Evolutionary conservation across 2,329 filamentous ascomycete genomes (phyloP), one percentile per base, ranked within the genome.

Genomic region (Thielaviopsis populi): DNA sequence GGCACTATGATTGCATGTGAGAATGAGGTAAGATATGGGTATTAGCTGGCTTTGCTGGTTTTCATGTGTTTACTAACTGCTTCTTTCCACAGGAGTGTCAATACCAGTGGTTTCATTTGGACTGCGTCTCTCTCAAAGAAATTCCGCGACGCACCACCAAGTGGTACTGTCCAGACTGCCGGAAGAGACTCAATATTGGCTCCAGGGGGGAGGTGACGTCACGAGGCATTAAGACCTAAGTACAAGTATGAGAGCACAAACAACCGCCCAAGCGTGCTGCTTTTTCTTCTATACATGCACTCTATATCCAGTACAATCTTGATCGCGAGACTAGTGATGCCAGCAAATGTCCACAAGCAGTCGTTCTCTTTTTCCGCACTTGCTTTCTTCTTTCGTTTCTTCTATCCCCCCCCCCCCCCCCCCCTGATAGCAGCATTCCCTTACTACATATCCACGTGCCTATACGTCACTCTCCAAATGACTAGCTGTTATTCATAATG

Each of bases 1-100:
- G 89, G 89, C 62, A 84, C 81, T 22, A 94, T 94, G 89, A 89
- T 94, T 71, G 82, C 83, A 66, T 94, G 89, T 73, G 88, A 92
- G 70, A 90, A 90, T 69, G 85, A 89, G 74, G 86, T 88, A 76
- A 82, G 48, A 17, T 63, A 17, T n/a, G 15, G 37, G 41, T 19
- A n/a, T n/a, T n/a, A 24, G 43, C 11, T 46, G 8, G 43, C 63
- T 62, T 66, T 40, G 46, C 46, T 53, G 7, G 33, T 10, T 8
- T 37, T 37, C 10, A 10, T 54, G 40, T 27, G 42, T 40, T 40
- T 43, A 42, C 67, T 68, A 65, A 72, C 66, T 43, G 48, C n/a
- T 43, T 8, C 22, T n/a, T 43, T 13, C 22, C 19, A 68, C 70
- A 80, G 75, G 76, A 87, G 74, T 94, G 89, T 75, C 85, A 89